Percentiles rank a stretch among this genome's conserved stretches.
Conservation (phyloP, 495 filamentous ascomycete species). For the Penicillium lagena region DNA sequence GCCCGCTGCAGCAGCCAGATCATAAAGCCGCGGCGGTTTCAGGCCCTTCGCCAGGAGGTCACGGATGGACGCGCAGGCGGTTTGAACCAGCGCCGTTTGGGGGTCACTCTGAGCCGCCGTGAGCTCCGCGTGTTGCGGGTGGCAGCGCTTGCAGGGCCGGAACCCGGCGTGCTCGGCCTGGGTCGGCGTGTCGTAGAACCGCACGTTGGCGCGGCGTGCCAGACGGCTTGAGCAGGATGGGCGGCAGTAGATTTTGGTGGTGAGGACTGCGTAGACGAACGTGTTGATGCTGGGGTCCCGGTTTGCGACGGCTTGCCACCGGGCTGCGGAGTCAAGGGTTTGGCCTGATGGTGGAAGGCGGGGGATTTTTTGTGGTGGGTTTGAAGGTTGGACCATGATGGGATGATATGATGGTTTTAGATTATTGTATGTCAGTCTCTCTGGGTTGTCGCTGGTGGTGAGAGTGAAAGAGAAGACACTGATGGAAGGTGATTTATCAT, state of each 20-base stretch:
- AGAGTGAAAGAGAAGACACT: not conserved
- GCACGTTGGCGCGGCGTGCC: conserved; percentile 54
- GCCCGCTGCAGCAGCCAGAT: conserved; percentile 46
- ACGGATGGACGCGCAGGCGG: conserved; percentile 33
- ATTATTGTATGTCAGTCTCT: not conserved
- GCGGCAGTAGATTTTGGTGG: conserved; percentile 60
- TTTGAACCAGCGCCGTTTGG: conserved; percentile 36
- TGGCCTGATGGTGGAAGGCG: conserved; percentile 15
- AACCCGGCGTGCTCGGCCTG: conserved; percentile 52
- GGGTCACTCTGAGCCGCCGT: conserved; percentile 31
- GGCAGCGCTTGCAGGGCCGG: conserved; percentile 59
- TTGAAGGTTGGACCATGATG: not conserved
- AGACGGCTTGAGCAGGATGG: conserved; percentile 55
- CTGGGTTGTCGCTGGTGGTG: too few relatives aligned
- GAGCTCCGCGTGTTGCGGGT: conserved; percentile 34
- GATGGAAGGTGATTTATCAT: too few relatives aligned
- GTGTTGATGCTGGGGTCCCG: conserved; percentile 42
- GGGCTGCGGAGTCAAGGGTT: conserved; percentile 25
- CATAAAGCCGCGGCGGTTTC: conserved; percentile 35
- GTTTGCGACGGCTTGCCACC: conserved; percentile 50
- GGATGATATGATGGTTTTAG: not conserved
- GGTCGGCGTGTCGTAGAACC: conserved; percentile 49
- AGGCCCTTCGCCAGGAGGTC: conserved; percentile 17
- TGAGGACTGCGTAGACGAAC: conserved; percentile 59
- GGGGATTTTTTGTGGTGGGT: conserved; percentile 15